Evolutionary conservation across 371 early-diverging fungal species (phyloP).

Genomic region (Sporodiniella umbellata): DNA sequence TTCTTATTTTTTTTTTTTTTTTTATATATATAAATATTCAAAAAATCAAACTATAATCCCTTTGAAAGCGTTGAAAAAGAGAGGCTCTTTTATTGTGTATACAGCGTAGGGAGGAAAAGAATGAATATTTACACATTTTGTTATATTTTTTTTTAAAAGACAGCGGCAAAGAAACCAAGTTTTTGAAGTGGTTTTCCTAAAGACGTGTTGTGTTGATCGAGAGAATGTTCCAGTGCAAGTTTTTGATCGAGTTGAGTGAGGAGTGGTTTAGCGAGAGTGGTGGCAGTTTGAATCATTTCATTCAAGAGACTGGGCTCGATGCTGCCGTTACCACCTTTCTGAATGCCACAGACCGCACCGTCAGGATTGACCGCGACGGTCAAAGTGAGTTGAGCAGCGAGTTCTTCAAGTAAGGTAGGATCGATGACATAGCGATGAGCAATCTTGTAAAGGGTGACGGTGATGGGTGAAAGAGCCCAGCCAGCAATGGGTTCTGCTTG

Average conservation of each 20-base stretch:
- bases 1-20: no score
- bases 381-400: slow-evolving; percentile 76
- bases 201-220: slow-evolving; percentile 41
- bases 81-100: no score
- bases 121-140: background rate
- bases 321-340: slow-evolving; percentile 76
- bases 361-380: slow-evolving; percentile 77
- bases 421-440: slow-evolving; percentile 83
- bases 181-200: slow-evolving; percentile 49
- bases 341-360: slow-evolving; percentile 79
- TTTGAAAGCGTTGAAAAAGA: no score
- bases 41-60: no score
- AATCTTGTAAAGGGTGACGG: slow-evolving; percentile 85
- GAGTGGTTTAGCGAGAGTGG: slow-evolving; percentile 55
- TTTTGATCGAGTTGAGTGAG: slow-evolving; percentile 53
- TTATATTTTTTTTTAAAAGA: slow-evolving; percentile 25
- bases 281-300: slow-evolving; percentile 74
- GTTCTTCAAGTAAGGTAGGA: slow-evolving; percentile 84
- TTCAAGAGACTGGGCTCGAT: slow-evolving; percentile 74
- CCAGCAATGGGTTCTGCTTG: slow-evolving; percentile 78
- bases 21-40: no score
- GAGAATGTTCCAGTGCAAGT: slow-evolving; percentile 46
- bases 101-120: no score
- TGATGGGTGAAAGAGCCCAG: slow-evolving; percentile 73
- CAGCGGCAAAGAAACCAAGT: slow-evolving; percentile 63